A percentile compares a stretch with the other conserved stretches of the same genome.
These are phyloP conservation scores for Monosporascus ibericus DNA, from an alignment of 2,329 filamentous ascomycete genomes.

Conservation along the genomic window DNA sequence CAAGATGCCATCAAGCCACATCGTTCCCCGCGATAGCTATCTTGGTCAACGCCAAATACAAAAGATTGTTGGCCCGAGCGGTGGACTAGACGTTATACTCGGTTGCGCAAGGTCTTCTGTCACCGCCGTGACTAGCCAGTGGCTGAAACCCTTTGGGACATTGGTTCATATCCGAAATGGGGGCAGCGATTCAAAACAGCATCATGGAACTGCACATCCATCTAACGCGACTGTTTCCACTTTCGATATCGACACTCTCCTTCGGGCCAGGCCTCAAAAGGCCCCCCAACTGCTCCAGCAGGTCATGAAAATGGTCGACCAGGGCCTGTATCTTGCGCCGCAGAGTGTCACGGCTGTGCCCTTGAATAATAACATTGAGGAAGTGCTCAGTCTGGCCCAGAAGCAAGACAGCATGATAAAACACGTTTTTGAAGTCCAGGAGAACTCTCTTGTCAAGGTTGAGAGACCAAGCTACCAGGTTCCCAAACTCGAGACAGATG, in stretches of 20 bases:
- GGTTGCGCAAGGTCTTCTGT: conserved; percentile 1
- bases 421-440: neutral
- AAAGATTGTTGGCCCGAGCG: neutral
- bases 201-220: neutral
- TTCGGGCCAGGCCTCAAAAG: neutral
- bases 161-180: conserved; percentile 1
- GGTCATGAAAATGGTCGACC: neutral
- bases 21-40: conserved; percentile 2
- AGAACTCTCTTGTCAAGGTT: neutral
- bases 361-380: neutral
- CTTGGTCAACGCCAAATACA: neutral
- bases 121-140: neutral
- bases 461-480: conserved; percentile 1
- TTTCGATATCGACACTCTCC: neutral
- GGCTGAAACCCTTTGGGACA: conserved; percentile 2
- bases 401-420: neutral
- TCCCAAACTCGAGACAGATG: conserved; percentile 2
- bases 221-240: neutral
- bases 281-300: neutral
- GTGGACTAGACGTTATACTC: conserved; percentile 3
- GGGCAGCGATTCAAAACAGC: too few relatives aligned
- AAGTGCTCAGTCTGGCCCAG: neutral
- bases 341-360: neutral
- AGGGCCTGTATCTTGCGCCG: neutral
- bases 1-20: conserved; percentile 1